A percentile compares a stretch with the other conserved stretches of the same genome.
Evolutionary conservation across 1,284 basidiomycete species (phyloP).

Genomic region (Bjerkandera adusta): DNA sequence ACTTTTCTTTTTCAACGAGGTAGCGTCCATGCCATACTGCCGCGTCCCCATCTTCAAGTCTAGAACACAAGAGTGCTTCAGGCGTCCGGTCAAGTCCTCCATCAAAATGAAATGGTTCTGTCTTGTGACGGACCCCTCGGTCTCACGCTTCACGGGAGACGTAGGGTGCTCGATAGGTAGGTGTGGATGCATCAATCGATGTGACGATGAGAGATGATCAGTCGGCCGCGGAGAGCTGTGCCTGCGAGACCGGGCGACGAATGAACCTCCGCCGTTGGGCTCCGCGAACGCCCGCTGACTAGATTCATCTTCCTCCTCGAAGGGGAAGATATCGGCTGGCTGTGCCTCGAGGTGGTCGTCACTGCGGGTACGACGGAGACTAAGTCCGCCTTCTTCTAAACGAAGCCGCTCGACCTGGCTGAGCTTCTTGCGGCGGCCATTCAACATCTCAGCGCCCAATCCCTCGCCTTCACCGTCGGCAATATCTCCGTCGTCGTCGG

Average conservation of each 20-base stretch:
- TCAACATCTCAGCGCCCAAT: constrained; percentile 9
- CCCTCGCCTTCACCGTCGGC: constrained; percentile 39
- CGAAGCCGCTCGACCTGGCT: constrained; percentile 38
- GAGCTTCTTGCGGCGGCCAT: constrained; percentile 29
- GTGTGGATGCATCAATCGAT: constrained; percentile 19
- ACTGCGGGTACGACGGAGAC: constrained; percentile 61
- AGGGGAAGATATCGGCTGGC: constrained; percentile 21
- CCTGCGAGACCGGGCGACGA: constrained; percentile 34
- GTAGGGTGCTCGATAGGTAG: constrained; percentile 27
- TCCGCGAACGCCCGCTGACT: neutral
- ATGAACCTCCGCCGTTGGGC: constrained; percentile 19
- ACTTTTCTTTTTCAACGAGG: constrained; percentile 90
- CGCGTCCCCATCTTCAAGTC: constrained; percentile 99
- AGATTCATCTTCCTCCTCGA: constrained; percentile 16
- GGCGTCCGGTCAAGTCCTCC: constrained; percentile 96
- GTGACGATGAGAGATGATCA: constrained; percentile 25
- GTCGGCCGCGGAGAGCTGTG: constrained; percentile 60
- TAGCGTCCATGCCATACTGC: constrained; percentile 97
- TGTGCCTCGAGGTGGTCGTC: constrained; percentile 46
- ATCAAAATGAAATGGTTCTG: constrained; percentile 98
- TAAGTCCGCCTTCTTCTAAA: constrained; percentile 28
- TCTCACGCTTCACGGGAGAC: constrained; percentile 28
- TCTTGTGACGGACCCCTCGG: constrained; percentile 53
- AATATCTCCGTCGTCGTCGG: constrained; percentile 43
- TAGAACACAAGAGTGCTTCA: constrained; percentile 93